Conservation (phyloP, 2,329 filamentous ascomycete species). For the Trichoderma lentiforme region DNA sequence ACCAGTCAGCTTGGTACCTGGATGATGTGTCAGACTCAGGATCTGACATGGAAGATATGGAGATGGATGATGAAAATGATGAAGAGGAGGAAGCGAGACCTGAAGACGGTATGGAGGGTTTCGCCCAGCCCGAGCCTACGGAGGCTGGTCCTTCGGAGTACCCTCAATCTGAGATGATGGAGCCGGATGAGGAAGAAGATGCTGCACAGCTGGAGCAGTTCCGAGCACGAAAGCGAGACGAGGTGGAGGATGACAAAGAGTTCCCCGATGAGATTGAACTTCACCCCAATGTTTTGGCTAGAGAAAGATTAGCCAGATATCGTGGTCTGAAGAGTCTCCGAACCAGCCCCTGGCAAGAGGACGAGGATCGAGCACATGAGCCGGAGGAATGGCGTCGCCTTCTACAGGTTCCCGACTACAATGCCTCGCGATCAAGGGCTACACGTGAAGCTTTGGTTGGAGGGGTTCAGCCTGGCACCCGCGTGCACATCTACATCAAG, state of each 20-base stretch:
- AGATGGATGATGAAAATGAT: conserved; percentile 54
- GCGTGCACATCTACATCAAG: conserved; percentile 74
- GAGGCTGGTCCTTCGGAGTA: conserved; percentile 85
- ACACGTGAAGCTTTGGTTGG: conserved; percentile 83
- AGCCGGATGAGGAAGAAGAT: conserved; percentile 78
- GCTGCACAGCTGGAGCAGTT: conserved; percentile 77
- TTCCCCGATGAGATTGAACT: conserved; percentile 98
- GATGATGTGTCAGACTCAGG: conserved; percentile 77
- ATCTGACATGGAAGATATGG: conserved; percentile 73
- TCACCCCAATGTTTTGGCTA: conserved; percentile 78
- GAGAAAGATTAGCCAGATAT: conserved; percentile 82
- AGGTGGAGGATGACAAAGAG: conserved; percentile 85
- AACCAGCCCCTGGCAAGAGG: conserved; percentile 82
- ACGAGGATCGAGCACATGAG: conserved; percentile 81
- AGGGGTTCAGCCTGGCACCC: conserved; percentile 77
- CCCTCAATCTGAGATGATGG: conserved; percentile 87
- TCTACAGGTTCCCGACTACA: conserved; percentile 86
- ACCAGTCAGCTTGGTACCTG: conserved; percentile 93
- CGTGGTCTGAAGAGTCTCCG: conserved; percentile 88
- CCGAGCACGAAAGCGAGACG: conserved; percentile 70
- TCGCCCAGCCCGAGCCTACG: conserved; percentile 64
- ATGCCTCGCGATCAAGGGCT: conserved; percentile 71
- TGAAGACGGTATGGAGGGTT: conserved; percentile 77
- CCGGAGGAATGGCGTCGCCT: conserved; percentile 87
- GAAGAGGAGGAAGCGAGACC: conserved; percentile 55